phyloP scores from a whole-genome alignment of 2,329 filamentous ascomycete species.

The Monosporascus sp. region DNA sequence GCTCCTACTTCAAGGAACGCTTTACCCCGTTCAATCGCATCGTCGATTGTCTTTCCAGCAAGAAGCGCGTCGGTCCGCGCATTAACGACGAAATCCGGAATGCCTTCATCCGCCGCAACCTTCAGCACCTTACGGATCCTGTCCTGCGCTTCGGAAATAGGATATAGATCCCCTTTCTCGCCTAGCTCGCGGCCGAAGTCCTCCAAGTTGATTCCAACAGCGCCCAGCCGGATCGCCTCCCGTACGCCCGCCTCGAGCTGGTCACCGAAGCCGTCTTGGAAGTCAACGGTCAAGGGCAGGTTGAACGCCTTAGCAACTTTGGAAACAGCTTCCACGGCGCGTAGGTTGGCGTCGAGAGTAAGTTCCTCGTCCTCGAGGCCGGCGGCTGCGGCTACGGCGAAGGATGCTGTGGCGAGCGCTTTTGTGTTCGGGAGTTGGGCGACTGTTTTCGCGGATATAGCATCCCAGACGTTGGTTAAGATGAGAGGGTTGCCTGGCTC shows the following conservation, averaged over 20 bases:
- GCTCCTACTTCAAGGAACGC: constrained; percentile 47
- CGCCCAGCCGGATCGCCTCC: constrained; percentile 37
- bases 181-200: constrained; percentile 33
- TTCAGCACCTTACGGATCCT: constrained; percentile 32
- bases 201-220: constrained; percentile 48
- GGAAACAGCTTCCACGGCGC: constrained; percentile 34
- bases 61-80: constrained; percentile 43
- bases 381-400: constrained; percentile 32
- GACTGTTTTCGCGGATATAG: constrained; percentile 34
- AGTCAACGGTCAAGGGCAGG: constrained; percentile 43
- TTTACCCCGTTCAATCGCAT: constrained; percentile 40
- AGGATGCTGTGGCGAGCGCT: constrained; percentile 37
- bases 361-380: constrained; percentile 35
- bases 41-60: constrained; percentile 17
- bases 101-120: constrained; percentile 34
- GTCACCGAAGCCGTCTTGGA: constrained; percentile 46
- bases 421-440: constrained; percentile 27
- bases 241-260: constrained; percentile 34
- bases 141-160: constrained; percentile 33
- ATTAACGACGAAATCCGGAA: constrained; percentile 44
- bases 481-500: constrained; percentile 35
- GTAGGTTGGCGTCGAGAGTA: constrained; percentile 38
- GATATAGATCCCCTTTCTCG: constrained; percentile 29
- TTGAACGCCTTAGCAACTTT: constrained; percentile 20
- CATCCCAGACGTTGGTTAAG: constrained; percentile 45